These are phyloP conservation scores for Hypoxylon lenormandii DNA, from an alignment of 495 filamentous ascomycete genomes.

Conservation along the genomic window DNA sequence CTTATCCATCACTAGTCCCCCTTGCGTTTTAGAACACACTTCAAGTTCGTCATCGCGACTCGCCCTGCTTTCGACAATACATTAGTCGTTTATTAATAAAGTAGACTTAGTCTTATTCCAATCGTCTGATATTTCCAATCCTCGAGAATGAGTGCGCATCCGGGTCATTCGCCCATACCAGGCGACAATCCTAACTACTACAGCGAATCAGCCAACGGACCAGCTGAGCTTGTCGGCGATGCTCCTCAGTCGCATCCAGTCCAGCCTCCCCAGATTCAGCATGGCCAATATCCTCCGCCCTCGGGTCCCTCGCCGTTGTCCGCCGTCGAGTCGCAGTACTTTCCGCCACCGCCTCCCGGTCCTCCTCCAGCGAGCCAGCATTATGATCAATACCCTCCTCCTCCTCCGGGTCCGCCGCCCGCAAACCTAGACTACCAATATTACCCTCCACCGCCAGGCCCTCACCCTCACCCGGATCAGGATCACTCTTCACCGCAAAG, in stretches of 20 bases:
- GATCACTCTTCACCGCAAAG: not conserved
- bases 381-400: slow-evolving; percentile 23
- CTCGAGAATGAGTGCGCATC: slow-evolving; percentile 37
- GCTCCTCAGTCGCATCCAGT: slow-evolving; percentile 19
- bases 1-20: not conserved
- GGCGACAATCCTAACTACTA: slow-evolving; percentile 37
- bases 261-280: slow-evolving; percentile 13
- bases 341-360: slow-evolving; percentile 32
- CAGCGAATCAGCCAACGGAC: slow-evolving; percentile 5
- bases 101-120: not conserved
- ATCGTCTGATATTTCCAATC: too few relatives aligned
- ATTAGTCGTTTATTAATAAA: too few relatives aligned
- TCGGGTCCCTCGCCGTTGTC: slow-evolving; percentile 15
- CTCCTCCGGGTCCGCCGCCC: slow-evolving; percentile 32
- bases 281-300: slow-evolving; percentile 20
- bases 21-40: too few relatives aligned
- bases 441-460: slow-evolving; percentile 30
- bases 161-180: slow-evolving; percentile 28
- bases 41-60: too few relatives aligned
- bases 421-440: slow-evolving; percentile 24
- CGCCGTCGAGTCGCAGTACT: slow-evolving; percentile 21
- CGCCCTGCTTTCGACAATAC: too few relatives aligned
- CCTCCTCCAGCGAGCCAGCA: slow-evolving; percentile 22
- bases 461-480: slow-evolving; percentile 16
- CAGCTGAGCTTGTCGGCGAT: slow-evolving; percentile 30